A percentile compares a stretch with the other conserved stretches of the same genome.
phyloP scores from a whole-genome alignment of 2,329 filamentous ascomycete genomes.

The Diaporthe sp. region DNA sequence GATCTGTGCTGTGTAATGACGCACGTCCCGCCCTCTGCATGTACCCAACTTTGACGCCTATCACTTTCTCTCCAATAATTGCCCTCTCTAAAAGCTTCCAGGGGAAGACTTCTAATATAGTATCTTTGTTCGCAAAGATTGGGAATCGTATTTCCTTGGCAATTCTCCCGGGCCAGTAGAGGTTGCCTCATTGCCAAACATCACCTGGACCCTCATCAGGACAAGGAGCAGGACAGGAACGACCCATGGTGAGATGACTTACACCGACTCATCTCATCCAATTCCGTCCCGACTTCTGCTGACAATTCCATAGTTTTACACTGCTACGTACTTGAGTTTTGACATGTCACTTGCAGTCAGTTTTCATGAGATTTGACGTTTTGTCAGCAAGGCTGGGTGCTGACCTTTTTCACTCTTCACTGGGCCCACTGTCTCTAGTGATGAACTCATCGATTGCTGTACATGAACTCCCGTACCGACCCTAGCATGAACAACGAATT shows the following conservation, averaged over 20 bases:
- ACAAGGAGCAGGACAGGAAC: neutral
- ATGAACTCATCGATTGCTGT: neutral
- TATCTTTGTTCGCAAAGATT: too few relatives aligned
- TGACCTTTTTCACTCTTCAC: too few relatives aligned
- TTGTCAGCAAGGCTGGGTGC: neutral
- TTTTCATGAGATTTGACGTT: neutral
- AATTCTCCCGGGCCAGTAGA: neutral
- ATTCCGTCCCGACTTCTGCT: neutral
- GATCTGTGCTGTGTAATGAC: neutral
- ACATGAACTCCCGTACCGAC: neutral
- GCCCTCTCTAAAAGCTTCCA: neutral
- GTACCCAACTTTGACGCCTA: neutral
- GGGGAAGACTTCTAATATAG: neutral
- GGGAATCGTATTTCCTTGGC: too few relatives aligned
- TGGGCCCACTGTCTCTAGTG: neutral
- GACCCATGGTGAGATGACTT: neutral
- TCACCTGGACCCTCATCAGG: neutral
- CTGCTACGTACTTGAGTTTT: neutral
- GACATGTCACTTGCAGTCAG: neutral
- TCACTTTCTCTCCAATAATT: neutral
- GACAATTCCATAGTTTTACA: neutral
- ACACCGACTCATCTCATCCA: neutral
- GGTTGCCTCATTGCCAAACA: neutral
- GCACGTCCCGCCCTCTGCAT: neutral
- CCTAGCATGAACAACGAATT: neutral